Conservation (phyloP, 1,284 basidiomycete species). For the Irpex rosettiformis region DNA sequence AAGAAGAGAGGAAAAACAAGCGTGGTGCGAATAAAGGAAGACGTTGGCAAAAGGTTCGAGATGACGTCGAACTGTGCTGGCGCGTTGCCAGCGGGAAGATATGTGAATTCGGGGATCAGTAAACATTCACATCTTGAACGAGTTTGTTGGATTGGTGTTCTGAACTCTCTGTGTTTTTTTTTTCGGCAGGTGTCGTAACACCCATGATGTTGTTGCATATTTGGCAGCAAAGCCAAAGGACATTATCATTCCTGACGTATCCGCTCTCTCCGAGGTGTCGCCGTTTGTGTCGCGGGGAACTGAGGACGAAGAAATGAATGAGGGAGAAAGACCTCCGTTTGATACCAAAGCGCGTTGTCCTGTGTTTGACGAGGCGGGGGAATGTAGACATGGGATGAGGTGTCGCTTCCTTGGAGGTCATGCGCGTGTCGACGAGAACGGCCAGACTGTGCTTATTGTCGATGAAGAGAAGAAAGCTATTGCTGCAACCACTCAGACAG, state of each 20-base stretch:
- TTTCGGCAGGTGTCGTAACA: slow-evolving; percentile 71
- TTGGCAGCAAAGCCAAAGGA: slow-evolving; percentile 76
- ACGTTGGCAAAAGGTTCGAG: slow-evolving; percentile 66
- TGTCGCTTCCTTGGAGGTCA: slow-evolving; percentile 91
- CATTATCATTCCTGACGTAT: slow-evolving; percentile 51
- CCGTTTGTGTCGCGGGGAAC: slow-evolving; percentile 47
- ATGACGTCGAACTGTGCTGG: slow-evolving; percentile 77
- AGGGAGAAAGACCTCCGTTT: slow-evolving; percentile 40
- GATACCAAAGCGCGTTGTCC: slow-evolving; percentile 63
- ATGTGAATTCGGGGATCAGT: slow-evolving; percentile 68
- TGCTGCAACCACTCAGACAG: slow-evolving; percentile 51
- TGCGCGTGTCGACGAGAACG: slow-evolving; percentile 39
- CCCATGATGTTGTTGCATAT: slow-evolving; percentile 78
- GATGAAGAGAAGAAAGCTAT: slow-evolving; percentile 59
- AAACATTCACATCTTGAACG: slow-evolving; percentile 27
- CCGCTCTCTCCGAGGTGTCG: slow-evolving; percentile 37
- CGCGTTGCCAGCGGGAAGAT: slow-evolving; percentile 57
- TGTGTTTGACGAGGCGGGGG: slow-evolving; percentile 69
- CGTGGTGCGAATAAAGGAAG: slow-evolving; percentile 79
- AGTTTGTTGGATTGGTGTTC: neutral
- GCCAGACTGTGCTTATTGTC: slow-evolving; percentile 39
- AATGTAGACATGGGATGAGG: slow-evolving; percentile 85
- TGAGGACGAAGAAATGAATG: slow-evolving; percentile 24
- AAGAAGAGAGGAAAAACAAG: slow-evolving; percentile 67
- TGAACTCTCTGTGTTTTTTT: neutral